Evolutionary conservation across 805 yeast species (phyloP).

Genomic region (Teunomyces gatunensis): DNA sequence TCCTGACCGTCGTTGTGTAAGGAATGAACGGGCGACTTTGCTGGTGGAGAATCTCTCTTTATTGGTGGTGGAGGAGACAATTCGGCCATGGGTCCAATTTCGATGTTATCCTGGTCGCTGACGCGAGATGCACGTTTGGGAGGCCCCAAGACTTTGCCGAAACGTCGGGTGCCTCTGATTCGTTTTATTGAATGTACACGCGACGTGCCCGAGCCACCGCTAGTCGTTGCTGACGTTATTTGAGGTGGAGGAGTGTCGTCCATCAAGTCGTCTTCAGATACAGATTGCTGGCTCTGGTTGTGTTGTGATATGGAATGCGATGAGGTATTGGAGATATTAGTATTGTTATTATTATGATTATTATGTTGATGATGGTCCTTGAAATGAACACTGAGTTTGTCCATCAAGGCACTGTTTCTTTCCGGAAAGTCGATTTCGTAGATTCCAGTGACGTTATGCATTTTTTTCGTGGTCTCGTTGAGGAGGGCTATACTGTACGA

Average conservation of each 20-base stretch:
- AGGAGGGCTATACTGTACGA: constrained; percentile 55
- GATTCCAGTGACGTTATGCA: constrained; percentile 23
- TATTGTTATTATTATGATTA: constrained; percentile 1
- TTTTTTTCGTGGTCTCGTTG: constrained; percentile 23
- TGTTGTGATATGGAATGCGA: constrained; percentile 8
- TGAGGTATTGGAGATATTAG: constrained; percentile 3
- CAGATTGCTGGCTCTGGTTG: constrained; percentile 11
- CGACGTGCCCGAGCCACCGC: constrained; percentile 5
- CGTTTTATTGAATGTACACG: constrained; percentile 21
- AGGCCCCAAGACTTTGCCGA: constrained; percentile 45
- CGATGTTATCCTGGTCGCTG: constrained; percentile 10
- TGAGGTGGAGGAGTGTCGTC: constrained; percentile 6
- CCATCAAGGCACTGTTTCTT: constrained; percentile 18
- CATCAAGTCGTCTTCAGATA: constrained; percentile 14
- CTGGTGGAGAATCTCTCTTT: background rate
- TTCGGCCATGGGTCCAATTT: background rate
- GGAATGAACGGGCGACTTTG: background rate
- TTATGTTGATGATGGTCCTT: constrained; percentile 10
- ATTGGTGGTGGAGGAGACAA: constrained; percentile 3
- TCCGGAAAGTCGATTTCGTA: constrained; percentile 34
- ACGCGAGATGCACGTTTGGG: constrained; percentile 44
- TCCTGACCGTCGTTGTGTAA: background rate
- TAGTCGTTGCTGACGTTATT: constrained; percentile 9
- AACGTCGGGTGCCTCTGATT: constrained; percentile 35
- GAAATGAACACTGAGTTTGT: constrained; percentile 35